Base-by-base conservation (phyloP, 176 grass and related monocot species). In the Juncus inflexus region DNA sequence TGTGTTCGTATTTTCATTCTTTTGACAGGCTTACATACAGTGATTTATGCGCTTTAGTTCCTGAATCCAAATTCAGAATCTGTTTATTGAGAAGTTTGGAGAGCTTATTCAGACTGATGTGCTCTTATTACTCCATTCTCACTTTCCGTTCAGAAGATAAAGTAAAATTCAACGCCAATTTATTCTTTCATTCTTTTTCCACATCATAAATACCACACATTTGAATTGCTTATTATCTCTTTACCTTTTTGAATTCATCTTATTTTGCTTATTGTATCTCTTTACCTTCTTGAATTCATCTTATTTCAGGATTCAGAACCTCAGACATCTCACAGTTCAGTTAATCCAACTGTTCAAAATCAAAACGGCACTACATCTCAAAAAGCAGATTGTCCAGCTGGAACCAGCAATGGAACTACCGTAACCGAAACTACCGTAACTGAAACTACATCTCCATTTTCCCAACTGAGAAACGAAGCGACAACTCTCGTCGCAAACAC, bases 31-130 rank as follows among this genome's bases (percentile, higher is more conserved):
- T 99, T 77, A 99, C 94, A 58, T 99, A 92, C 64, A 99, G 88
- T 72, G 94, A 99, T 84, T 77, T 99, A 57, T 99, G 94, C 78
- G 85, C 74, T 83, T 89, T 89, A 81, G 62, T 99, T 64, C 94
- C 85, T 73, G 94, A 99, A 73, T 79, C 88, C 56, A 91, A 86
- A 81, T 83, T 99, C 72, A 83, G 94, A n/a, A 60, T 82, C 55
- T 92, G 88, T 64, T 89, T 99, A 66, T 89, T 99, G 69, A 92
- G 70, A 92, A 89, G 87, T 75, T 82, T 99, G 19, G 83, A 86
- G 76, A 78, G 55, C 58, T 73, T 91, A 77, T 99, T 92, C 89
- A 84, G 62, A 56, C 81, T 91, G 66, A 99, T 99, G 77, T 79
- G 78, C 64, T 99, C 94, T 65, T 99, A 89, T 75, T 89, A 91